Evolutionary conservation across 805 yeast genomes (phyloP).

Genomic region (Schwanniomyces occidentalis): DNA sequence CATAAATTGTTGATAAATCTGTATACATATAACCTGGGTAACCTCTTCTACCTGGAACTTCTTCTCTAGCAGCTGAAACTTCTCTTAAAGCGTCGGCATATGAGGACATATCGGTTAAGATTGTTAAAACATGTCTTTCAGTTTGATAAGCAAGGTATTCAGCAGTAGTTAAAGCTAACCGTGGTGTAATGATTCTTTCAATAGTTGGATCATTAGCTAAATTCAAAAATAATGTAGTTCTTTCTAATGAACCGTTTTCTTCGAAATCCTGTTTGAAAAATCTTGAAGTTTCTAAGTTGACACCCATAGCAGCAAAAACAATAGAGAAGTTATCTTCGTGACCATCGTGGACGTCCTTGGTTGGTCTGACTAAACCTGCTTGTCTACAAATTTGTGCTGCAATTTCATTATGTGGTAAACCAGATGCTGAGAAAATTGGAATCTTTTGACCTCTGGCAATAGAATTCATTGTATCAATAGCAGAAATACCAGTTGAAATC

Average conservation of each 20-base stretch:
- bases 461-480: slow-evolving; percentile 98
- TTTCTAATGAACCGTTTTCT: slow-evolving; percentile 97
- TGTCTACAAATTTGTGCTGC: slow-evolving; percentile 99
- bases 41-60: slow-evolving; percentile 99
- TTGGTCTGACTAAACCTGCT: slow-evolving; percentile 98
- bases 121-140: slow-evolving; percentile 97
- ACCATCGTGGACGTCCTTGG: slow-evolving; percentile 99
- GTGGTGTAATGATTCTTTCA: slow-evolving; percentile 98
- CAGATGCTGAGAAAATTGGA: slow-evolving; percentile 98
- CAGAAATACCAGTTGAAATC: slow-evolving; percentile 98
- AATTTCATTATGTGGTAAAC: slow-evolving; percentile 98
- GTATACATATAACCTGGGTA: slow-evolving; percentile 99
- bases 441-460: slow-evolving; percentile 99
- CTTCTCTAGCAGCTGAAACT: slow-evolving; percentile 99
- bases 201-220: slow-evolving; percentile 99
- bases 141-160: slow-evolving; percentile 99
- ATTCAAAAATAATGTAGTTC: slow-evolving; percentile 94
- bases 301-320: slow-evolving; percentile 99
- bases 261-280: slow-evolving; percentile 99
- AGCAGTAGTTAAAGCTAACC: slow-evolving; percentile 97
- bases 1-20: slow-evolving; percentile 97
- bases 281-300: slow-evolving; percentile 95
- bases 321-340: slow-evolving; percentile 99
- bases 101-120: slow-evolving; percentile 99
- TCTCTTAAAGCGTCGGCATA: slow-evolving; percentile 99